Evolutionary conservation across 139 green algal genomes (phyloP), one percentile per base, ranked within the genome.

Genomic region (Volvox reticuliferus): DNA sequence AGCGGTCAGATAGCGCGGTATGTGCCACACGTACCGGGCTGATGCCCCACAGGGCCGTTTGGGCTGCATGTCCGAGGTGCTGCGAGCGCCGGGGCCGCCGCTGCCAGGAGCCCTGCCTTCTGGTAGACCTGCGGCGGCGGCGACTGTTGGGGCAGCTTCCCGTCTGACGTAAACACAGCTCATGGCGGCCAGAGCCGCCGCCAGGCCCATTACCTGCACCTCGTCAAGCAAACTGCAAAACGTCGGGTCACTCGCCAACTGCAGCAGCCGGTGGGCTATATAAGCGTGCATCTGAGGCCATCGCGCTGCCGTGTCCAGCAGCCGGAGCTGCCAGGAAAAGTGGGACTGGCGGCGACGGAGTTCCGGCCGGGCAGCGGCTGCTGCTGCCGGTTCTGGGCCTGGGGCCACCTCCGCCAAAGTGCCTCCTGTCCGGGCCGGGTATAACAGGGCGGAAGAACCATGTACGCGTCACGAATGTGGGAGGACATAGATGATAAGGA

Each of bases 161-260:
- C 81, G 24, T 32, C 67, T 61, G 62, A 77, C 28, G 14, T 35
- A 1, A 13, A 79, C 67, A 36, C 35, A 35, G 33, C 35, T n/a
- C 68, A 81, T 44, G 21, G 18, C 28, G 21, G 82, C 82, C 20
- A 88, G 82, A 35, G 35, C 63, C 3, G 82, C 63, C 32, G 82
- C 82, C 32, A 88, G 19, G 6, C 82, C 82, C 33, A 65, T 14
- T 37, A 81, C 84, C 68, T 89, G 84, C 36, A n/a, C 26, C 68
- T 80, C 84, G 68, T 80, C 84, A 28, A 89, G 84, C 67, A 28
- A 44, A 32, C 22, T 28, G 2, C 32, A n/a, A 28, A 89, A 18
- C 36, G 5, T 0, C 24, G 36, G 36, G 36, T 69, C 84, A 5
- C 28, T 81, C 18, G 67, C 36, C 67, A 81, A 65, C 84, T 68